Conservation (phyloP, 768 basidiomycete species). For the Boletellus ananas region DNA sequence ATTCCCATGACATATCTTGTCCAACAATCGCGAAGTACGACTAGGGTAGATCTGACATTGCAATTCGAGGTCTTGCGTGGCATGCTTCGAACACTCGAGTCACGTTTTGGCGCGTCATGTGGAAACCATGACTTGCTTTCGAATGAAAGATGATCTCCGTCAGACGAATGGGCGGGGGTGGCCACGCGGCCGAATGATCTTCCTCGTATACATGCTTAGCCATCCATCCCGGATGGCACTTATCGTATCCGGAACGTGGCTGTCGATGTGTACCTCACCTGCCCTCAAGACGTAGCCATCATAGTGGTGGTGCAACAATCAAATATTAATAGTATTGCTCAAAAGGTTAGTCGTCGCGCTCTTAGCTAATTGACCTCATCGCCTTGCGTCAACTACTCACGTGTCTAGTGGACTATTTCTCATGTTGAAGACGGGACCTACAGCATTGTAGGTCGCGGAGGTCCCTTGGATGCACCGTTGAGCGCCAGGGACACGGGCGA, state of each 20-base stretch:
- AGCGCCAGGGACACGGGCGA: too few species aligned
- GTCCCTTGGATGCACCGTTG: background rate
- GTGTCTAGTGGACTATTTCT: background rate
- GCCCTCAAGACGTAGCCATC: background rate
- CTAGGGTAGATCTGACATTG: background rate
- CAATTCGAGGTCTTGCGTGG: background rate
- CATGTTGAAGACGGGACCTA: background rate
- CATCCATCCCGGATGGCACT: background rate
- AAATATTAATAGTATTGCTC: background rate
- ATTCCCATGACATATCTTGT: too few species aligned
- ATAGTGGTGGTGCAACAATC: background rate
- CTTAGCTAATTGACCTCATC: too few species aligned
- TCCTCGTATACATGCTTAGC: background rate
- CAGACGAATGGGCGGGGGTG: background rate
- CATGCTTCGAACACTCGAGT: background rate
- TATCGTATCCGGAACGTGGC: background rate
- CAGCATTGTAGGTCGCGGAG: background rate
- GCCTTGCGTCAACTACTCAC: background rate
- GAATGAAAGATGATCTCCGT: background rate
- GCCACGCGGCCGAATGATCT: background rate
- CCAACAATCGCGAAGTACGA: background rate
- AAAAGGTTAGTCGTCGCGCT: background rate
- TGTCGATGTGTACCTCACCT: background rate
- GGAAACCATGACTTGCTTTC: background rate
- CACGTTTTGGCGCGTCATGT: background rate